Conservation (phyloP, 2,329 filamentous ascomycete species). For the Pestalotiopsis sp. region DNA sequence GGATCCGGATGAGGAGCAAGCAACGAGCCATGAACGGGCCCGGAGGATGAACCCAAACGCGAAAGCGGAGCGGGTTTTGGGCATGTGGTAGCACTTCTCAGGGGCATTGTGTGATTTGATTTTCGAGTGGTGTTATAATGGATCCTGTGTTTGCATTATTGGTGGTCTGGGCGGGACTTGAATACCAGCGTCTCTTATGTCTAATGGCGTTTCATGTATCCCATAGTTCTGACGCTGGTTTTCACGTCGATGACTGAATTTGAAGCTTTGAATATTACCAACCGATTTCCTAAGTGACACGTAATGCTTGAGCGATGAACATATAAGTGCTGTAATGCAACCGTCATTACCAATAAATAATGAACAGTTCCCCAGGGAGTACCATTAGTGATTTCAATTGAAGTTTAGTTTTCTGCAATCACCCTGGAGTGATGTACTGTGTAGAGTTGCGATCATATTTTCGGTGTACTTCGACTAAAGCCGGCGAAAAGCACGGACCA, state of each 20-base stretch:
- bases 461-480: too few relatives aligned
- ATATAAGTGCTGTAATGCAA: background rate
- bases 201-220: background rate
- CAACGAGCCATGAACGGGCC: background rate
- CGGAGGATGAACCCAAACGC: background rate
- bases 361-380: background rate
- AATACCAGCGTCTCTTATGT: too few relatives aligned
- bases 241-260: background rate
- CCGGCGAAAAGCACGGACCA: background rate
- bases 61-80: slow-evolving; percentile 4
- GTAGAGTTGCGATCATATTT: too few relatives aligned
- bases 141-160: background rate
- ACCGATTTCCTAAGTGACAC: too few relatives aligned
- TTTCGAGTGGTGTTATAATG: background rate
- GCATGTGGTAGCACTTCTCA: background rate
- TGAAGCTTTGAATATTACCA: background rate
- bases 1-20: background rate
- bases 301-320: too few relatives aligned
- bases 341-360: too few relatives aligned
- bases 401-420: background rate
- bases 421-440: too few relatives aligned
- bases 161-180: background rate
- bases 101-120: background rate
- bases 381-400: background rate
- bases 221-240: background rate